Evolutionary conservation across 805 yeast genomes (phyloP), one percentile per base, ranked within the genome.

Genomic region (Myxozyma melibiosi): DNA sequence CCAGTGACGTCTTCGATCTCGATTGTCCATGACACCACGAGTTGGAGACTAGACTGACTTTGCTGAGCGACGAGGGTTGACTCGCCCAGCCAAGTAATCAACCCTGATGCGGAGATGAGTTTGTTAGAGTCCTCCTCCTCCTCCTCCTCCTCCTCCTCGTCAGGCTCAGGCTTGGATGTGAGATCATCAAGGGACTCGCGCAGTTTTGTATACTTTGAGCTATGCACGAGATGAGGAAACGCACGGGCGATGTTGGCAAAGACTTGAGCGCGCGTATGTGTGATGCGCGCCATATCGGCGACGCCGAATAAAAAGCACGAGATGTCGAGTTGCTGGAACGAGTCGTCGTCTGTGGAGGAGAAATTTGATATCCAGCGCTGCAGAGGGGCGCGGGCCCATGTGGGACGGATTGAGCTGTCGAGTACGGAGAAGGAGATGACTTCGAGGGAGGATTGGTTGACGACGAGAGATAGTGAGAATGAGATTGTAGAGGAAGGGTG

Each of bases 301-400:
- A 59, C 42, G 14, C 63, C 63, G 35, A 42, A 59, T 14, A 59
- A 34, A 40, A 59, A 56, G 14, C 46, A 27, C 5, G 63, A 59
- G 20, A 59, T 40, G 45, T 59, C 50, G 22, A 38, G 24, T 24
- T 40, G 31, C 33, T 43, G 43, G 13, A 53, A 24, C 5, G 49
- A 52, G 6, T 45, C 51, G n/a, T 34, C 25, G 4, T n/a, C 44
- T 18, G 5, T n/a, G 18, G 20, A 25, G 2, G 38, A 30, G 37
- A 52, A 47, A 6, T 28, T 33, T 4, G 20, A 14, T 3, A 42
- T 20, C 56, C 54, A 54, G 13, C 28, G 28, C 9, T 30, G 6
- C 6, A 59, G 14, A 3, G 41, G 45, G 7, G 8, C 43, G 13
- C 42, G 40, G 22, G 55, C 57, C 61, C 58, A 59, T 5, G 16